These are phyloP conservation scores for Beauveria medogensis DNA, from an alignment of 2,329 filamentous ascomycete genomes.

Conservation along the genomic window DNA sequence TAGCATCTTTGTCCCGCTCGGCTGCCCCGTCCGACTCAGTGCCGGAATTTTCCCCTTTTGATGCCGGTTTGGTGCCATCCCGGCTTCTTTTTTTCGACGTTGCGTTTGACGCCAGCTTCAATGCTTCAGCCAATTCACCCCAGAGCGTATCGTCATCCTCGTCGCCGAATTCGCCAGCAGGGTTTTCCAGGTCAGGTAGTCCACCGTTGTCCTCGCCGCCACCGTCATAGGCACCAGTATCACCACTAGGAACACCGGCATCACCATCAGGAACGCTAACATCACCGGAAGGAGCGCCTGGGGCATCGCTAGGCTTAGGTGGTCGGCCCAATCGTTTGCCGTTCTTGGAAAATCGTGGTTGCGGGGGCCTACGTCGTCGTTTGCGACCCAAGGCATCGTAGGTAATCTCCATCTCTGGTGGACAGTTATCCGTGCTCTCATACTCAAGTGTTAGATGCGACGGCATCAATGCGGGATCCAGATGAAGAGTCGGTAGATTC, in stretches of 20 bases:
- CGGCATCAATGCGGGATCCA: not conserved
- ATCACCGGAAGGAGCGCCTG: not conserved
- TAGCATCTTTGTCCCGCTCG: not conserved
- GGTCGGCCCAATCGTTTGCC: constrained; percentile 10
- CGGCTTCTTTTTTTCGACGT: not conserved
- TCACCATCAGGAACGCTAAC: no score
- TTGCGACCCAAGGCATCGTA: not conserved
- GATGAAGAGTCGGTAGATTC: not conserved
- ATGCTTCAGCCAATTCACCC: constrained; percentile 3
- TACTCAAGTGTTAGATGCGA: not conserved
- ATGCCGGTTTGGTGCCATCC: not conserved
- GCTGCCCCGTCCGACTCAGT: constrained; percentile 1
- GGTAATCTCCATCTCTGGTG: not conserved
- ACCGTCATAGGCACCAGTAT: constrained; percentile 2
- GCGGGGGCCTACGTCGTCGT: not conserved
- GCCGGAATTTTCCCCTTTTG: not conserved
- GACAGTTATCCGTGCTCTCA: not conserved
- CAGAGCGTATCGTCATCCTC: constrained; percentile 5
- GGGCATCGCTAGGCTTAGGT: not conserved
- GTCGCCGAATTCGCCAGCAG: constrained; percentile 1
- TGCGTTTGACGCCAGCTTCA: constrained; percentile 1
- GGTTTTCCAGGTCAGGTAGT: not conserved
- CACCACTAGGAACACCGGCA: not conserved
- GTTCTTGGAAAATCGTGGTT: constrained; percentile 9
- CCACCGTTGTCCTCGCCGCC: constrained; percentile 2